Evolutionary conservation across 1,284 basidiomycete species (phyloP).

Genomic region (Ganoderma meredithae): DNA sequence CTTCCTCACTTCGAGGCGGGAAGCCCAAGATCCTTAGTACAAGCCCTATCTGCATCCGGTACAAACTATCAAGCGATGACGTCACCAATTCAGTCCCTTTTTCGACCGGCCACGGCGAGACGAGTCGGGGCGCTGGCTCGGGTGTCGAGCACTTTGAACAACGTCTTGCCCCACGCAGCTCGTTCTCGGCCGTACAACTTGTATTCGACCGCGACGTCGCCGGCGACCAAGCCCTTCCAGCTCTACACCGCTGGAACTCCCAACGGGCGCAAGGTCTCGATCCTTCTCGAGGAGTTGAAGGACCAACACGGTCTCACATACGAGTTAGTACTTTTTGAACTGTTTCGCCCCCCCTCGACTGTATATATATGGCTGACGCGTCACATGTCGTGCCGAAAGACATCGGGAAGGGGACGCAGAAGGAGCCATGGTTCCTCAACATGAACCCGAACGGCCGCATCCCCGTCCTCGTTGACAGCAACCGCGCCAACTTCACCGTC

Average conservation of each 20-base stretch:
- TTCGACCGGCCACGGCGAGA: neutral
- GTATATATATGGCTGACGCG: neutral
- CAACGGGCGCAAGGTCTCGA: slow-evolving; percentile 63
- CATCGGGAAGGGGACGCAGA: slow-evolving; percentile 51
- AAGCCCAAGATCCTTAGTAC: neutral
- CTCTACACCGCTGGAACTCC: slow-evolving; percentile 73
- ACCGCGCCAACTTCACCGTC: slow-evolving; percentile 49
- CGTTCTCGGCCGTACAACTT: neutral
- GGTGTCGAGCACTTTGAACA: neutral
- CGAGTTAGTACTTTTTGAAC: slow-evolving; percentile 32
- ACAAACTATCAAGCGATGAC: slow-evolving; percentile 9
- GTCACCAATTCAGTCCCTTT: neutral
- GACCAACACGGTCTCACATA: slow-evolving; percentile 36
- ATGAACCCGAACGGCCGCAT: slow-evolving; percentile 70
- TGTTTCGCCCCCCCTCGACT: too few species aligned
- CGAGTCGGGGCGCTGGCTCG: slow-evolving; percentile 8
- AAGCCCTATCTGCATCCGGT: neutral
- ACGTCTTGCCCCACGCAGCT: neutral
- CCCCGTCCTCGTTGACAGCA: slow-evolving; percentile 54
- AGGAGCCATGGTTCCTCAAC: slow-evolving; percentile 57
- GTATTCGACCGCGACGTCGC: slow-evolving; percentile 30
- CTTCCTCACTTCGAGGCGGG: neutral
- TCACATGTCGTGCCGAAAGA: slow-evolving; percentile 20
- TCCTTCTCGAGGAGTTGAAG: slow-evolving; percentile 40
- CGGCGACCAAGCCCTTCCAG: slow-evolving; percentile 53